Evolutionary conservation across 2,329 filamentous ascomycete genomes (phyloP), one percentile per base, ranked within the genome.

Genomic region (Teratosphaeriaceae sp.): DNA sequence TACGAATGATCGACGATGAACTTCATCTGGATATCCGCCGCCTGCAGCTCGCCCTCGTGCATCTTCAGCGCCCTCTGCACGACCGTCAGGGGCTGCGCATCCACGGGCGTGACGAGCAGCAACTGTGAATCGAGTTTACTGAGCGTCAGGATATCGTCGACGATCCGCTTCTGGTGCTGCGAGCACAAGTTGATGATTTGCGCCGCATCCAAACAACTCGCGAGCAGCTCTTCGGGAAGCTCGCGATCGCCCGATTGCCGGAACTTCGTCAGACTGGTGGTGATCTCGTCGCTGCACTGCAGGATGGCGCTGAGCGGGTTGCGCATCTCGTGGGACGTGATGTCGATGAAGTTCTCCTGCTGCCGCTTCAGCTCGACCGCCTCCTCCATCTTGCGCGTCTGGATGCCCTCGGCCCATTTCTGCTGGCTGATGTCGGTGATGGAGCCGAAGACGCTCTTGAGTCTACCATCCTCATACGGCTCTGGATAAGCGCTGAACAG

Each of bases 391-490:
- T 85, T 79, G 33, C 81, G 75, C 55, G 78, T 86, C 62, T 94
- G 85, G 26, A 88, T 79, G 37, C 82, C 80, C 62, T 94, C 87
- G 1, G 87, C 86, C 72, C 82, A 83, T 61, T 94, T 94, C 60
- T 92, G 85, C 42, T 84, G 78, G 15, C 83, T 88, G 50, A 94
- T 94, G 57, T 94, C 86, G 0, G 86, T 90, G 40, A 94, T 82
- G 56, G 81, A 85, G 40, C 84, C 85, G 53, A 89, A 88, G 2
- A 88, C 82, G 48, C 81, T 79, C 65, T 86, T 86, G 40, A 88
- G 71, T 21, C 70, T 68, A 3, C 82, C 84, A 20, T 77, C 67
- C 1, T 71, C 66, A 47, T 82, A 74, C 55, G 76, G 82, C 53
- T 89, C 84, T 0, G 84, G 84, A 52, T 84, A 88, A 0, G 83